A percentile compares a stretch with the other conserved stretches of the same genome.
Conservation (phyloP, 768 basidiomycete genomes). For the Myochromella boudieri region DNA sequence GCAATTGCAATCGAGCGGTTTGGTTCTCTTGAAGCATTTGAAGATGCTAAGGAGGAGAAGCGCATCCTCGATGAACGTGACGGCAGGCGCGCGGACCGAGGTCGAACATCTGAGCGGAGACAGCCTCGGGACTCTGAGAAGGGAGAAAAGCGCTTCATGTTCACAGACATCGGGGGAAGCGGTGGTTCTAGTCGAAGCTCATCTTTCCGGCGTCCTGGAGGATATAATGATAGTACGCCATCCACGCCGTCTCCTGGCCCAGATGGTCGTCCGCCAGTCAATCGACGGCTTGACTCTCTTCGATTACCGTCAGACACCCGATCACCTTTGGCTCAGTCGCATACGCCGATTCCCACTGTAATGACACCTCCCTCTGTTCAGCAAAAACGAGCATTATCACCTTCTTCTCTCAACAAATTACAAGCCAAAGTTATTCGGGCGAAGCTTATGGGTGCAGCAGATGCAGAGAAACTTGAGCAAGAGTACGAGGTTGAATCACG, state of each 20-base stretch:
- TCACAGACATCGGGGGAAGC: slow-evolving; percentile 63
- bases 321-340: slow-evolving; percentile 60
- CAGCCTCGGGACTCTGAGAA: slow-evolving; percentile 35
- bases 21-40: slow-evolving; percentile 79
- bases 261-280: slow-evolving; percentile 35
- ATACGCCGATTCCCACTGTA: slow-evolving; percentile 88
- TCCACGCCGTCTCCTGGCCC: slow-evolving; percentile 61
- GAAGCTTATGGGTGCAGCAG: slow-evolving; percentile 78
- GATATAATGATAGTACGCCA: slow-evolving; percentile 49
- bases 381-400: slow-evolving; percentile 53
- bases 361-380: slow-evolving; percentile 66
- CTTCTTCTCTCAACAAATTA: slow-evolving; percentile 83
- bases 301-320: slow-evolving; percentile 58
- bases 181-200: slow-evolving; percentile 76
- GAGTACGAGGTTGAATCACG: slow-evolving; percentile 78
- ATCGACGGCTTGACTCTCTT: slow-evolving; percentile 60
- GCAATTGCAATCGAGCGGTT: slow-evolving; percentile 89
- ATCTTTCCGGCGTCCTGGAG: slow-evolving; percentile 84
- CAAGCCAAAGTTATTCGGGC: slow-evolving; percentile 94
- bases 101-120: slow-evolving; percentile 28
- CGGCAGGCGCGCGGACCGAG: slow-evolving; percentile 44
- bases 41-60: slow-evolving; percentile 87
- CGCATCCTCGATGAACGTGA: slow-evolving; percentile 83
- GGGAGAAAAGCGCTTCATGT: slow-evolving; percentile 63
- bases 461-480: slow-evolving; percentile 75